phyloP scores from a whole-genome alignment of 352 stramenopile species.

The Phytophthora pseudosyringae region DNA sequence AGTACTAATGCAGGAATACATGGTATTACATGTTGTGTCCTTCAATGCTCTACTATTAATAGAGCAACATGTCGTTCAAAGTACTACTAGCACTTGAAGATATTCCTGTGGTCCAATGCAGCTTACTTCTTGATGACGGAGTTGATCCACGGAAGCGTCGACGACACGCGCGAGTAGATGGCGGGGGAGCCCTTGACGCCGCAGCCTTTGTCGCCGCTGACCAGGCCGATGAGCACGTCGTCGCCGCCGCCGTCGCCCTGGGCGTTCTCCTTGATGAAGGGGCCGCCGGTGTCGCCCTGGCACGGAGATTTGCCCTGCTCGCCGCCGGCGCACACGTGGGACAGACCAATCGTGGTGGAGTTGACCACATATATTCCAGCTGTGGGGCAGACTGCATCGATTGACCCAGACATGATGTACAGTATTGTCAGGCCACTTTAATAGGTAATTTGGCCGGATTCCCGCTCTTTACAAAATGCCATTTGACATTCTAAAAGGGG shows the following conservation, averaged over 20 bases:
- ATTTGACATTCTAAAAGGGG: too few relatives aligned
- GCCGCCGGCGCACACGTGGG: constrained; percentile 38
- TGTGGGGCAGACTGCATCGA: too few relatives aligned
- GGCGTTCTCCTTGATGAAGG: constrained; percentile 32
- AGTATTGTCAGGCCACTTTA: too few relatives aligned
- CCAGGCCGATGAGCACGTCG: constrained; percentile 55
- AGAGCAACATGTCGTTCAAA: too few relatives aligned
- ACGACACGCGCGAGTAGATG: constrained; percentile 36
- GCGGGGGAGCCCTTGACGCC: constrained; percentile 27
- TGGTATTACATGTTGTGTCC: too few relatives aligned
- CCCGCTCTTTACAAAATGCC: too few relatives aligned
- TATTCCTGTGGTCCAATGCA: not conserved
- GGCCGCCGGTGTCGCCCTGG: constrained; percentile 42
- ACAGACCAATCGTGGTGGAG: constrained; percentile 21
- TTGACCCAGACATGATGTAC: too few relatives aligned
- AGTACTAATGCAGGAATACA: too few relatives aligned
- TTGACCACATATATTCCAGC: too few relatives aligned
- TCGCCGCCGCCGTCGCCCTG: constrained; percentile 24
- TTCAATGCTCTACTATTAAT: too few relatives aligned
- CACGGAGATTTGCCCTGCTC: constrained; percentile 36
- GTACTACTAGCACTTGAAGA: too few relatives aligned
- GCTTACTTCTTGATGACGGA: constrained; percentile 21
- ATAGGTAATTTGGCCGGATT: too few relatives aligned
- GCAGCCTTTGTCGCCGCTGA: constrained; percentile 51
- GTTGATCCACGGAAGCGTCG: constrained; percentile 30